Base-by-base conservation (phyloP, 2,329 filamentous ascomycete genomes). In the Fulvia fulva region DNA sequence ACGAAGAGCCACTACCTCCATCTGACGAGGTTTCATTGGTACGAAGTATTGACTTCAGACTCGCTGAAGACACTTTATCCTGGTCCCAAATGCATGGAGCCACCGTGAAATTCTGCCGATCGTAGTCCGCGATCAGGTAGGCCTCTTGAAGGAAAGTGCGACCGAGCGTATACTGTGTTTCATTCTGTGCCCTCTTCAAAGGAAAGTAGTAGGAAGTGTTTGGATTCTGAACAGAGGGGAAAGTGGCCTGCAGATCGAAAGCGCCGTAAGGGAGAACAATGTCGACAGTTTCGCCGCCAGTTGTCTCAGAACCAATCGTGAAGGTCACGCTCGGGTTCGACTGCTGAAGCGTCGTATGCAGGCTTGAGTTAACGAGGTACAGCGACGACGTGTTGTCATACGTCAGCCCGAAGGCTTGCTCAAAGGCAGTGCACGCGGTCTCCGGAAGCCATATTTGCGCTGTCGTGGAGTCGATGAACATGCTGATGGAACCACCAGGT, bases 381-480 rank as follows among this genome's bases (percentile, higher is more conserved):
- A 66, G 60, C 9, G 65, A 45, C 7, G 59, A 65, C 5, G 53
- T 56, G 2, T 62, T 53, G 62, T 75, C 64, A 47, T 67, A 75
- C 1, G 65, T 68, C 25, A 76, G 57, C 1, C 68, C 68, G 56
- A 76, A 75, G 4, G 70, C 68, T 21, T 66, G 32, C 57, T 75
- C 74, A 57, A 76, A 76, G 7, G 67, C 67, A 21, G 62, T 53
- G 63, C 73, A 75, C 11, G 71, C 68, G 2, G 70, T 66, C 28
- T 78, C 70, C 0, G 87, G 86, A 4, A 89, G 76, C 81, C 83
- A 88, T 4, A 89, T 73, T 63, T 83, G 85, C 1, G 85, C 83
- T 0, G 85, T 83, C 0, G 84, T 83, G 60, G 83, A 85, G 68
- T 89, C 86, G 56, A 90, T 81, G 54, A 83, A 67, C 22, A 83